Conservation (phyloP, 1,139 yeast genomes). For the Suhomyces taliae region DNA sequence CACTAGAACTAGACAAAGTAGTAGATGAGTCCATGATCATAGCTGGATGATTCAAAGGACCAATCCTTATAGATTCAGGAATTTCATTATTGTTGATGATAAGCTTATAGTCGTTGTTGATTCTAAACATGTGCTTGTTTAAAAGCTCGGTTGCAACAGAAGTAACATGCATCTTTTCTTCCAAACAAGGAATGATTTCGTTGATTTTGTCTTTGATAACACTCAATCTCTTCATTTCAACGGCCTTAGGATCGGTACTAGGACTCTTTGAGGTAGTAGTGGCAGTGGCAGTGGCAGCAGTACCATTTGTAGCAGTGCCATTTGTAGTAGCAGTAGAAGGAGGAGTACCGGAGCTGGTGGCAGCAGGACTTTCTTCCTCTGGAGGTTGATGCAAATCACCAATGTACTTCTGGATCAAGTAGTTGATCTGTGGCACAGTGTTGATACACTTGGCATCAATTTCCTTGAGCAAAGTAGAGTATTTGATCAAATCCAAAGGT, state of each 20-base stretch:
- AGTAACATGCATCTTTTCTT: constrained; percentile 97
- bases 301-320: too few relatives aligned
- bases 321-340: too few relatives aligned
- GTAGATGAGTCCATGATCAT: constrained; percentile 56
- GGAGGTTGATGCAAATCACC: constrained; percentile 33
- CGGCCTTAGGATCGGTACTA: not conserved
- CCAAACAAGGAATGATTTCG: constrained; percentile 88
- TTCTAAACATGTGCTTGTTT: constrained; percentile 64
- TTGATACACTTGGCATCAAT: constrained; percentile 91
- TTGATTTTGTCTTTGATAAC: constrained; percentile 50
- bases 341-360: too few relatives aligned
- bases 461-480: constrained; percentile 85
- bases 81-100: constrained; percentile 73
- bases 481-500: constrained; percentile 80
- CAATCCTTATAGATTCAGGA: constrained; percentile 62
- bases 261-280: not conserved
- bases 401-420: constrained; percentile 58
- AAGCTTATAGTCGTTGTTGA: constrained; percentile 76
- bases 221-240: constrained; percentile 21
- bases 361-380: constrained; percentile 4
- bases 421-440: constrained; percentile 66
- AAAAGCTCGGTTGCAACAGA: constrained; percentile 84
- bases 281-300: too few relatives aligned
- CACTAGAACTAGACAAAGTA: constrained; percentile 33
- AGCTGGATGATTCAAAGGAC: constrained; percentile 90